Base-by-base conservation (phyloP, 2,329 filamentous ascomycete species). In the Fusarium sp. region DNA sequence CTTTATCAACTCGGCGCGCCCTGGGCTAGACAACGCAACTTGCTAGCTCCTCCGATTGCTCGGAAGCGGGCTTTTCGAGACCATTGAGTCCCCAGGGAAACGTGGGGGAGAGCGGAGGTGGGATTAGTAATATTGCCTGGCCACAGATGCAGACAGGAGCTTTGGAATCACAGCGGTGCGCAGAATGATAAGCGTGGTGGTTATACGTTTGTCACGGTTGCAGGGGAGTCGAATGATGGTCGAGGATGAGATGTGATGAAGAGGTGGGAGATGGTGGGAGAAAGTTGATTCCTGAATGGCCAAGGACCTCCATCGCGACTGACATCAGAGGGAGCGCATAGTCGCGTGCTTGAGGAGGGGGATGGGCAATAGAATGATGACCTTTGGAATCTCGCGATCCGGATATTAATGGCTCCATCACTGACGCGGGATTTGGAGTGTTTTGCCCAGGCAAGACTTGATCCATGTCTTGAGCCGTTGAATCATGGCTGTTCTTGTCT, bases 1-100 rank as follows among this genome's bases (percentile, higher is more conserved):
- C 75, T 71, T 76, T 77, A 72, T 64, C 69, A 70, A 66, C 63
- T 52, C 65, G 40, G 69, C 58, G 40, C 63, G 60, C 38, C 22
- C 68, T 63, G 59, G 65, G 56, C 70, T 68, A 67, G 65, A 35
- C 40, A 52, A 58, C n/a, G 47, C n/a, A 47, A 52, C 47, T 52
- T 52, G 47, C 47, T 71, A 73, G 69, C 63, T 59, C 40, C 56
- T 47, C 62, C 65, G 70, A 68, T 52, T 67, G 68, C 67, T 73
- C 65, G 63, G 65, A 47, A 63, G 63, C 61, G 71, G 61, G 25
- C 54, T 40, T 68, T 68, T 52, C 10, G n/a, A 50, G 61, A 57
- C 35, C 37, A 54, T 40, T 60, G 45, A 65, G 47, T 38, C 25
- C 65, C 32, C 59, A 35, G 32, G 57, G 50, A 45, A 67, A 66